phyloP scores from a whole-genome alignment of 495 filamentous ascomycete species.

The Penicillium antarcticum region DNA sequence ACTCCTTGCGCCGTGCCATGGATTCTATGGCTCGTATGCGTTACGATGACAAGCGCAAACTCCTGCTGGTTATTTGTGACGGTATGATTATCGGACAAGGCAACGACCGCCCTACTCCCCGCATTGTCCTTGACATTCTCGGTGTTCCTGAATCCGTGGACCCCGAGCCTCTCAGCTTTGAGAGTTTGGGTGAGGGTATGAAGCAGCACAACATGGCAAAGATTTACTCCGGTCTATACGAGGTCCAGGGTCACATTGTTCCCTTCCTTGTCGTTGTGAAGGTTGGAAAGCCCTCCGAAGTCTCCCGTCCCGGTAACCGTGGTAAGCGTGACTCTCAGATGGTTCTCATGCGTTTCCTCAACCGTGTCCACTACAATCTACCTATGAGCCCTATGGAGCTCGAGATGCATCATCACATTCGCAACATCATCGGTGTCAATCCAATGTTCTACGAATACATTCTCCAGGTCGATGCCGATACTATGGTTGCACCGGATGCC shows the following conservation, averaged over 20 bases:
- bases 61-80: constrained; percentile 27
- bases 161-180: constrained; percentile 96
- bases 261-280: constrained; percentile 97
- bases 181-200: constrained; percentile 91
- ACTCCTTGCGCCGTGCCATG: constrained; percentile 92
- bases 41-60: constrained; percentile 81
- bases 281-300: constrained; percentile 94
- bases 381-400: constrained; percentile 96
- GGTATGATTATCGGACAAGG: constrained; percentile 98
- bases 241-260: constrained; percentile 96
- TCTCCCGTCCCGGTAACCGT: constrained; percentile 93
- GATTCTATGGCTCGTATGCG: constrained; percentile 94
- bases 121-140: constrained; percentile 95
- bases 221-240: constrained; percentile 95
- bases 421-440: constrained; percentile 98
- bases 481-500: constrained; percentile 85
- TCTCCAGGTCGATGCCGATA: constrained; percentile 96
- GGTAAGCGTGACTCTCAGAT: constrained; percentile 99
- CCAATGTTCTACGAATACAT: constrained; percentile 98
- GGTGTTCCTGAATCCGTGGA: constrained; percentile 91
- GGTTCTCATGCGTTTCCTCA: constrained; percentile 96
- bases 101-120: constrained; percentile 91
- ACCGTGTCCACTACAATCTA: constrained; percentile 94
- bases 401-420: constrained; percentile 98
- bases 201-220: constrained; percentile 99